These are phyloP conservation scores for Puccinia novopanici DNA, from an alignment of 1,284 basidiomycete species.

Conservation along the genomic window DNA sequence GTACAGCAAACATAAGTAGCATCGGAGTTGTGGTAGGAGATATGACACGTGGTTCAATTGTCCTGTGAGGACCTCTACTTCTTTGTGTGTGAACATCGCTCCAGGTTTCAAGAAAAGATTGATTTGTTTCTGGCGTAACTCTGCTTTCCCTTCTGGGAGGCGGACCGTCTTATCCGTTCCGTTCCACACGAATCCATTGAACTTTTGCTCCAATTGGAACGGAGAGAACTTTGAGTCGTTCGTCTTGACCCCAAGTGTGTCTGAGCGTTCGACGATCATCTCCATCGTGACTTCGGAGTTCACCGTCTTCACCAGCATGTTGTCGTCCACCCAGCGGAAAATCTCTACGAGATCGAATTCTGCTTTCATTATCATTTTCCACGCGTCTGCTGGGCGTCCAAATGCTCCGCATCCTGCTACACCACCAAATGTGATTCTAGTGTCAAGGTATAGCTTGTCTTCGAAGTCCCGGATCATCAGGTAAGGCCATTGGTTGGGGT, in stretches of 20 bases:
- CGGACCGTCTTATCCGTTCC: neutral
- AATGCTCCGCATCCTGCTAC: slow-evolving; percentile 3
- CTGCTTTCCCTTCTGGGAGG: neutral
- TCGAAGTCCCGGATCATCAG: neutral
- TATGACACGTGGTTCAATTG: neutral
- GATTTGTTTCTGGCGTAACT: neutral
- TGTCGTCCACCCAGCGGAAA: slow-evolving; percentile 11
- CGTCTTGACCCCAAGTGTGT: neutral
- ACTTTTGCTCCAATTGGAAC: neutral
- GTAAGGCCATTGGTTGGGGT: neutral
- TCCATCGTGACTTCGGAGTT: neutral
- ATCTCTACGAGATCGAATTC: too few relatives aligned
- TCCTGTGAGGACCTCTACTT: neutral
- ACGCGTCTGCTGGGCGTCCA: slow-evolving; percentile 5
- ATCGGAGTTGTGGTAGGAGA: neutral
- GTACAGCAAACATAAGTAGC: neutral
- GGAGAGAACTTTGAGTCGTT: neutral
- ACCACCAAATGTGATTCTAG: neutral
- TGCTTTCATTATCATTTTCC: neutral
- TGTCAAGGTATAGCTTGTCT: too few relatives aligned
- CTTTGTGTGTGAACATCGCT: neutral
- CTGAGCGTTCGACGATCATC: neutral
- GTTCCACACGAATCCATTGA: neutral
- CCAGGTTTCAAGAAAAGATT: too few relatives aligned
- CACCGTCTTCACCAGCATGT: neutral